Conservation (phyloP, 768 basidiomycete species). For the Serendipita vermifera region DNA sequence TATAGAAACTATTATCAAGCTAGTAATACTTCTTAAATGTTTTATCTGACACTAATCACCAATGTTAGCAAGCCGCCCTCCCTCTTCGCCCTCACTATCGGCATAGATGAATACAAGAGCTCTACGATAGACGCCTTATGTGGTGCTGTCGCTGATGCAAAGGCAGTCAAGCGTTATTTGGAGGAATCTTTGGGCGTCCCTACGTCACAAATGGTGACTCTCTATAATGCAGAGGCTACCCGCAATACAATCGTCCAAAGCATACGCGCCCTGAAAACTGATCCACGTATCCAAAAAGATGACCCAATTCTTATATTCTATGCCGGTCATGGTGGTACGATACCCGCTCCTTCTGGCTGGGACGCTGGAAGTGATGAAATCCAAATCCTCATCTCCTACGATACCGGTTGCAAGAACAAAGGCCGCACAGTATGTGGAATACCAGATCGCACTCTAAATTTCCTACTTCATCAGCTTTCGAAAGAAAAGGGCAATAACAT, state of each 20-base stretch:
- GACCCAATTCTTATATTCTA: constrained; percentile 33
- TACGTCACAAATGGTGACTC: constrained; percentile 24
- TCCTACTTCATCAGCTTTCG: constrained; percentile 46
- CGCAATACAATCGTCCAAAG: constrained; percentile 25
- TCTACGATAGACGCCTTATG: constrained; percentile 22
- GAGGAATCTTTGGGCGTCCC: constrained; percentile 23
- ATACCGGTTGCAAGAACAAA: constrained; percentile 24
- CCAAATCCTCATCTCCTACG: constrained; percentile 27
- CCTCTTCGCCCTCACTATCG: constrained; percentile 32
- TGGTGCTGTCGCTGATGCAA: constrained; percentile 31
- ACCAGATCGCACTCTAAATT: constrained; percentile 50
- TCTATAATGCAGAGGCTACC: constrained; percentile 29
- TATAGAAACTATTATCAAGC: too few species aligned
- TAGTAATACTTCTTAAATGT: too few species aligned
- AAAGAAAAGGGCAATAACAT: constrained; percentile 54
- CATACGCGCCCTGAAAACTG: constrained; percentile 18
- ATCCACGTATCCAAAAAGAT: constrained; percentile 15
- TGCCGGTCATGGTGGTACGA: constrained; percentile 34
- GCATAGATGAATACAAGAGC: constrained; percentile 31
- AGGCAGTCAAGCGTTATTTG: constrained; percentile 27
- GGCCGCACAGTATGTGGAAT: constrained; percentile 27
- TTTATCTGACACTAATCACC: too few species aligned
- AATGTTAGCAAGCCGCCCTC: too few species aligned
- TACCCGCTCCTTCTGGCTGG: constrained; percentile 25
- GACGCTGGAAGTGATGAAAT: constrained; percentile 23